These are phyloP conservation scores for Cryphonectria radicalis DNA, from an alignment of 2,329 filamentous ascomycete species.

Conservation along the genomic window DNA sequence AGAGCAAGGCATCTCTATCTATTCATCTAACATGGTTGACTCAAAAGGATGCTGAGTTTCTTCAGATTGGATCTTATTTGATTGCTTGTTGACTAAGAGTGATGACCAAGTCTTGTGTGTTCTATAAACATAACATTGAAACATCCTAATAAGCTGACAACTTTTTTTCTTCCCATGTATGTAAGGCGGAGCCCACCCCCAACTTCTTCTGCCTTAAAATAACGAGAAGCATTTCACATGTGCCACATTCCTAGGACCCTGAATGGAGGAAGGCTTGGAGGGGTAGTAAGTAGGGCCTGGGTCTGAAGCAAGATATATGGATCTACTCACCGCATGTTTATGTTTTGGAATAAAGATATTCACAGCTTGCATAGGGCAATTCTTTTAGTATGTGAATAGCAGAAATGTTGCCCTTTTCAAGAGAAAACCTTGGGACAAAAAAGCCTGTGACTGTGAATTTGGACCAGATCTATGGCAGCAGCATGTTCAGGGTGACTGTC, in stretches of 20 bases:
- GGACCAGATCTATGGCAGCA: not conserved
- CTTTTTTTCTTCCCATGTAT: not conserved
- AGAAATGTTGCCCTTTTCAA: not conserved
- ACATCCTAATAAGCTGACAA: slow-evolving; percentile 12
- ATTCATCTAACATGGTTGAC: not conserved
- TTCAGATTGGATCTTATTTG: not conserved
- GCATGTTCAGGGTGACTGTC: not conserved
- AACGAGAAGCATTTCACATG: not conserved
- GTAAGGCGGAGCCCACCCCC: not conserved
- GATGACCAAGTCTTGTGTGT: not conserved
- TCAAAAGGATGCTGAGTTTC: not conserved
- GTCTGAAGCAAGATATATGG: slow-evolving; percentile 13
- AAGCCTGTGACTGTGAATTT: too few relatives aligned
- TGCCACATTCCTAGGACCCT: slow-evolving; percentile 10
- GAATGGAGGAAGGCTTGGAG: not conserved
- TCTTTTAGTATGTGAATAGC: not conserved
- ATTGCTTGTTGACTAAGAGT: not conserved
- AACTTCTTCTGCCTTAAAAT: not conserved
- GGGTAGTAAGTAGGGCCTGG: slow-evolving; percentile 5
- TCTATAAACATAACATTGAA: slow-evolving; percentile 1
- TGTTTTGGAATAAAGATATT: not conserved
- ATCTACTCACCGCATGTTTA: not conserved
- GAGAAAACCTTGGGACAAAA: too few relatives aligned
- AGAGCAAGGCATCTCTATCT: not conserved
- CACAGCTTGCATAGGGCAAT: not conserved